Evolutionary conservation across 768 basidiomycete genomes (phyloP), one percentile per base, ranked within the genome.

Genomic region (Cystofilobasidium bisporidii): DNA sequence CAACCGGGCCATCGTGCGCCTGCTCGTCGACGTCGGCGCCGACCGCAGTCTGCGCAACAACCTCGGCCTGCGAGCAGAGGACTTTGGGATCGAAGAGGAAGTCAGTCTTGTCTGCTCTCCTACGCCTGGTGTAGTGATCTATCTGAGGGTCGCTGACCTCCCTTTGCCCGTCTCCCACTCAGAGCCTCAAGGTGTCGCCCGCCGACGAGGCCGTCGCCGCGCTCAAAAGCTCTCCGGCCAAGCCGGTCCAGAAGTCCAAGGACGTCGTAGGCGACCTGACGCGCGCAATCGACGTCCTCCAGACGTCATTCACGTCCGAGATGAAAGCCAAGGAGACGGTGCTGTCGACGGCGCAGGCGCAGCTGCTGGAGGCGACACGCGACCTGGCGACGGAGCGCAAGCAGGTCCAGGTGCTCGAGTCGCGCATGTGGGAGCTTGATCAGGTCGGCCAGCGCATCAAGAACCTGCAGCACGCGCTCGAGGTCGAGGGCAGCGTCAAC

Each of bases 41-140:
- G 94, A 98, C 77, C 84, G 87, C 71, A 82, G 84, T 72, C 80
- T 89, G 69, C 83, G 87, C 24, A 99, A 99, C 78, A 97, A 97
- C 75, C 80, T 99, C 53, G 96, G 96, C 4, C 78, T 99, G 73
- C 82, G 89, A 62, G 89, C 96, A 2, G 90, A 87, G 11, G 96
- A 99, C 76, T 99, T 93, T 74, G 96, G 96, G 22, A 84, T 98
- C 4, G 91, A 93, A 75, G 86, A 86, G 15, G 90, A 93, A 80
- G 93, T 89, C 72, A 70, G 84, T 76, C 33, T 33, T 8, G n/a
- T n/a, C n/a, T n/a, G n/a, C n/a, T n/a, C n/a, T n/a, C n/a, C n/a
- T n/a, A n/a, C n/a, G n/a, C n/a, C n/a, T n/a, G n/a, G n/a, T n/a
- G n/a, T n/a, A n/a, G n/a, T n/a, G n/a, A n/a, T n/a, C n/a, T n/a